Evolutionary conservation across 495 filamentous ascomycete species (phyloP), one percentile per base, ranked within the genome.

Genomic region (Neurospora pannonica): DNA sequence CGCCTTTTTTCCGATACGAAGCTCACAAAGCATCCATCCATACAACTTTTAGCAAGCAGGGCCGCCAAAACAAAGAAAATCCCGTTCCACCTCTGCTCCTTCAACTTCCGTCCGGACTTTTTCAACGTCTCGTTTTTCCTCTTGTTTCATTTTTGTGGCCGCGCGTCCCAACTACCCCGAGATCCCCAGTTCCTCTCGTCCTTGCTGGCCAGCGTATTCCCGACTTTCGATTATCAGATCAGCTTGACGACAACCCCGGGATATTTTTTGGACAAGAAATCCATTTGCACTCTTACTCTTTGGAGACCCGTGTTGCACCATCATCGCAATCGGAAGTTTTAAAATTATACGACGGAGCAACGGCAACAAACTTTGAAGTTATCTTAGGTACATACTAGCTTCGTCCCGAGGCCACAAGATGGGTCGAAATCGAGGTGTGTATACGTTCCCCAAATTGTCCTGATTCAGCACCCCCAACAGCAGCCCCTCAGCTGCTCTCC

Each of bases 371-470:
- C 28, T 67, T 17, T 10, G 15, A 67, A 67, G 54, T 67, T 67
- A 13, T 67, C 54, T 67, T 34, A 34, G 54, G 28, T 67, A 67
- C 54, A 15, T 67, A 67, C 54, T 36, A 67, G 15, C 54, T 67
- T 67, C 28, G 11, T 67, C 54, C 54, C 28, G 54, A 67, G 54
- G 54, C 54, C 54, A 67, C 54, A 82, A 76, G 72, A 83, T 84
- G 82, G 84, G 76, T 73, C 83, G 84, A 74, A 85, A 84, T 85
- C 84, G 86, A 79, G 85, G 86, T 88, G 76, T 81, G 86, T 84
- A 72, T 72, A 77, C 73, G 21, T 31, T 67, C 54, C 54, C 54
- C 54, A 62, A 62, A 31, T 34, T 62, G 54, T 62, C 24, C 24
- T 62, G 54, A 34, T 62, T 62, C 54, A 62, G 54, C 54, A 62